Percentiles rank a stretch among this genome's conserved stretches.
These are phyloP conservation scores for Lathyrus aphaca DNA, from an alignment of 306 rosid species.

Conservation along the genomic window DNA sequence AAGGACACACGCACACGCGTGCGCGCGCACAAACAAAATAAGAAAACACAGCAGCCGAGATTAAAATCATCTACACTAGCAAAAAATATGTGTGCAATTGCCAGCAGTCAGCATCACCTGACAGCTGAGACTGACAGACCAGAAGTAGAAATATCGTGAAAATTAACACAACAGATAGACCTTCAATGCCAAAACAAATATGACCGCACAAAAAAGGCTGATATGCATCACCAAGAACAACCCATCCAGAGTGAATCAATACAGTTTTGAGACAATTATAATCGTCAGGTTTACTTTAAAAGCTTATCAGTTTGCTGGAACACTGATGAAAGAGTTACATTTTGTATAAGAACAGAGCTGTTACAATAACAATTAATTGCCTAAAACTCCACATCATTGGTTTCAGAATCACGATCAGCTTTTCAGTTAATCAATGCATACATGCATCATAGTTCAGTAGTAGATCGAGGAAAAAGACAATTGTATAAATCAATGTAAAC, in stretches of 20 bases:
- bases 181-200: slow-evolving; percentile 10
- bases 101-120: not conserved
- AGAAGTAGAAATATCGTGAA: slow-evolving; percentile 18
- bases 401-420: not conserved
- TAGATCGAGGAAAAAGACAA: not conserved
- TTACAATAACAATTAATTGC: slow-evolving; percentile 23
- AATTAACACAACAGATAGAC: not conserved
- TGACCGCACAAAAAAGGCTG: not conserved
- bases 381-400: not conserved
- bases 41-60: slow-evolving; percentile 11
- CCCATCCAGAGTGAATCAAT: slow-evolving; percentile 4
- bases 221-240: not conserved
- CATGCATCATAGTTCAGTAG: not conserved
- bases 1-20: not conserved
- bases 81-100: not conserved
- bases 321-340: not conserved
- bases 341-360: not conserved
- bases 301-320: slow-evolving; percentile 1
- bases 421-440: slow-evolving; percentile 10
- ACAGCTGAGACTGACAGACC: not conserved
- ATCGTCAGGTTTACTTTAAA: slow-evolving; percentile 7
- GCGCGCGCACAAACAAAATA: not conserved
- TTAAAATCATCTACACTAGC: not conserved
- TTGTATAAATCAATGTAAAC: not conserved
- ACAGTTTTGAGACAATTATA: slow-evolving; percentile 4